Base-by-base conservation (phyloP, 1,139 yeast genomes). In the Spathaspora sp. region DNA sequence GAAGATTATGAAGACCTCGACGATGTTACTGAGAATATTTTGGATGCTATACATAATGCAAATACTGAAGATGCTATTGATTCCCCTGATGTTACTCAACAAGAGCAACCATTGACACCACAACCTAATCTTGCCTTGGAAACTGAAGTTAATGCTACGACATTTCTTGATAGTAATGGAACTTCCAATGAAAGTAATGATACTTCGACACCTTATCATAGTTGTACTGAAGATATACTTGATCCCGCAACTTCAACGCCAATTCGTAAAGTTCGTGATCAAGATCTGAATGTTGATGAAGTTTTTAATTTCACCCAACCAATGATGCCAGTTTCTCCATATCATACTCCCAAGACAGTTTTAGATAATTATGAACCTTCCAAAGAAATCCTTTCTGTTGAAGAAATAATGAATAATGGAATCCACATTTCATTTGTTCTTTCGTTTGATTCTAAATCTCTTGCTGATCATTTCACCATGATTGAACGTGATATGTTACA, bases 401-500 rank as follows among this genome's bases (percentile, higher is more conserved):
- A 68, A 36, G 67, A 64, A 23, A 67, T 72, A 2, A 63, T 80
- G 67, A 48, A 57, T 8, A 54, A 56, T 7, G 67, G 70, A 16
- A 55, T 68, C 29, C 98, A 91, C 59, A 78, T 88, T 3, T 91
- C 97, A 2, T 91, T 91, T 60, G 77, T 91, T 39, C 72, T 91
- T 55, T 81, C 86, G 62, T 85, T 80, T 61, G 82, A 78, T 46
- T 82, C 96, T 0, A 67, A 71, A 45, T 68, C 78, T 0, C 68
- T 93, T 37, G 89, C 95, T 5, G 78, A 82, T 47, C 97, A 91
- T 57, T 74, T 93, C 64, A 91, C 98, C 0, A 63, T 87, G 44
- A 87, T 93, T 53, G 99, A 93, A 62, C 75, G 84, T 46, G 98
- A 91, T 63, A 80, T 91, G 44, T 64, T 91, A 31, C 79, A 82